Conservation (phyloP, 2,329 filamentous ascomycete genomes). For the Zalaria sp. region DNA sequence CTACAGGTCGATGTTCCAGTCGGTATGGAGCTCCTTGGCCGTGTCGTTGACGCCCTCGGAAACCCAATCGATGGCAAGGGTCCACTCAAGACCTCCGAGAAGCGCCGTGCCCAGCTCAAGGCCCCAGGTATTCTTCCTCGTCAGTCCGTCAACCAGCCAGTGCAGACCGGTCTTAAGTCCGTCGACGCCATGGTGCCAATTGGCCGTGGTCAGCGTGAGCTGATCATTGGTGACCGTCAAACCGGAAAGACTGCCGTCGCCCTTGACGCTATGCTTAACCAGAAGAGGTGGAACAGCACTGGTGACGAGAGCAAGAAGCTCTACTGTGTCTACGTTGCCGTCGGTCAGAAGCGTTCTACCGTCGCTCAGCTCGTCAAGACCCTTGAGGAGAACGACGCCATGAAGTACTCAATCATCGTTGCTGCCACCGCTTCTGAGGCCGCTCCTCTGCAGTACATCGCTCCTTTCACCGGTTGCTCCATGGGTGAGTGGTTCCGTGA, state of each 20-base stretch:
- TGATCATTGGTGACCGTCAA: slow-evolving; percentile 99
- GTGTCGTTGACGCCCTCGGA: slow-evolving; percentile 95
- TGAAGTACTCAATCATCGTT: slow-evolving; percentile 93
- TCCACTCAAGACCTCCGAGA: slow-evolving; percentile 81
- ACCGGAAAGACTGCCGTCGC: slow-evolving; percentile 99
- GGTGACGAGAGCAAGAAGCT: slow-evolving; percentile 95
- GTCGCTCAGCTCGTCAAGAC: slow-evolving; percentile 99
- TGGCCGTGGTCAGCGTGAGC: slow-evolving; percentile 98
- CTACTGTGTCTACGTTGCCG: slow-evolving; percentile 98
- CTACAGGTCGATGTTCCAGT: slow-evolving; percentile 87
- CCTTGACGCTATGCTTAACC: slow-evolving; percentile 96
- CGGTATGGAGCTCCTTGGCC: slow-evolving; percentile 81
- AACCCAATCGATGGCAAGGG: slow-evolving; percentile 99
- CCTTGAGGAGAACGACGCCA: slow-evolving; percentile 97
- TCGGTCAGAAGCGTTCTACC: slow-evolving; percentile 98
- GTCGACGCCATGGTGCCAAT: slow-evolving; percentile 99
- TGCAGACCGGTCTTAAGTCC: slow-evolving; percentile 98
- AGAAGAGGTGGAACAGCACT: slow-evolving; percentile 90
- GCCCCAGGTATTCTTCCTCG: slow-evolving; percentile 96
- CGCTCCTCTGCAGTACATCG: slow-evolving; percentile 83
- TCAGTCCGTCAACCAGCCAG: slow-evolving; percentile 92
- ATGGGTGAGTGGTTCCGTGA: slow-evolving; percentile 67
- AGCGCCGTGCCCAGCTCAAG: slow-evolving; percentile 95
- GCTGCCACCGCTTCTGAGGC: slow-evolving; percentile 96
- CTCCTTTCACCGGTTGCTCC: slow-evolving; percentile 71